These are phyloP conservation scores for Erythrophleum ivorense DNA, from an alignment of 331 rosid species.

Conservation along the genomic window DNA sequence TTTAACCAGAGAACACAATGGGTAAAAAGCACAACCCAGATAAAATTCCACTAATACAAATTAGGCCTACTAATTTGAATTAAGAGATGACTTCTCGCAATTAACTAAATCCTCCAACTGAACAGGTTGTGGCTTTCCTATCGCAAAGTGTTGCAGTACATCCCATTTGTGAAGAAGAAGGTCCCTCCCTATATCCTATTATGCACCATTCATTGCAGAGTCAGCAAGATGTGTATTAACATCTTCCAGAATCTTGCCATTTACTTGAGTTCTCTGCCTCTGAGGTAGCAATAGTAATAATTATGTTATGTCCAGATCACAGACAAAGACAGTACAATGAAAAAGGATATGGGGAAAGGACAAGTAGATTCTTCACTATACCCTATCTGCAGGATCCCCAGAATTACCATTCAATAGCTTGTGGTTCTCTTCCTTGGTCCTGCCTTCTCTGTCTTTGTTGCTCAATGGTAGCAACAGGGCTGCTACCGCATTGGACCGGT, in stretches of 20 bases:
- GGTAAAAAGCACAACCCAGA: constrained; percentile 49
- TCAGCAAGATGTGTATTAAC: constrained; percentile 70
- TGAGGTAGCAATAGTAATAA: constrained; percentile 42
- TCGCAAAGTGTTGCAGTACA: constrained; percentile 17
- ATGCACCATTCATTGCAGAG: constrained; percentile 73
- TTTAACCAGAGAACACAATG: constrained; percentile 43
- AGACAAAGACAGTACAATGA: constrained; percentile 22
- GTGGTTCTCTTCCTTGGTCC: constrained; percentile 87
- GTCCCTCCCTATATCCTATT: constrained; percentile 31
- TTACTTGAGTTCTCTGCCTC: constrained; percentile 94
- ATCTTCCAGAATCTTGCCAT: constrained; percentile 88
- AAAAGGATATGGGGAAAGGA: constrained; percentile 6
- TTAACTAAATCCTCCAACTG: constrained; percentile 42
- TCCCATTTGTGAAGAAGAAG: constrained; percentile 42
- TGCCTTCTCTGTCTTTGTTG: constrained; percentile 71
- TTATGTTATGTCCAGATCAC: constrained; percentile 32
- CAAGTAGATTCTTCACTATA: constrained; percentile 41
- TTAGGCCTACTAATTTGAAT: constrained; percentile 41
- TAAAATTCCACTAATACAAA: constrained; percentile 51
- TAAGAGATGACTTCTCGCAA: constrained; percentile 37
- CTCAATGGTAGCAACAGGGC: constrained; percentile 72
- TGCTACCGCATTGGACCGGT: constrained; percentile 66
- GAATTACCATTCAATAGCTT: constrained; percentile 90
- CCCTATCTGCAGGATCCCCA: constrained; percentile 88
- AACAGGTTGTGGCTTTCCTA: constrained; percentile 43